Percentiles rank a stretch among this genome's conserved stretches.
These are phyloP conservation scores for Lotmaria passim DNA, from an alignment of 208 protist species.

Conservation along the genomic window DNA sequence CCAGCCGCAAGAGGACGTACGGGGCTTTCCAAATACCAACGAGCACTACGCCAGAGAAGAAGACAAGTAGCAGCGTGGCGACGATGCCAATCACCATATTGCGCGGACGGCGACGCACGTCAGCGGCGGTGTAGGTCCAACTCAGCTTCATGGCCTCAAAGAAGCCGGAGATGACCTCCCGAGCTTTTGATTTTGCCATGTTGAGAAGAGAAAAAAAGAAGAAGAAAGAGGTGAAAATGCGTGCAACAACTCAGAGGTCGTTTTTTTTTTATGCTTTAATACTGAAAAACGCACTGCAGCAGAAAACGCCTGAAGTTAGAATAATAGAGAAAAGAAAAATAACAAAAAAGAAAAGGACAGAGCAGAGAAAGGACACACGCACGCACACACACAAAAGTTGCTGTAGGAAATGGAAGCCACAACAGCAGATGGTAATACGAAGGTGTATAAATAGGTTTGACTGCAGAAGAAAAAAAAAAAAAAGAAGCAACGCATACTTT, in stretches of 20 bases:
- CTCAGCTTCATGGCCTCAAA: conserved; percentile 38
- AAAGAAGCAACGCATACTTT: no score
- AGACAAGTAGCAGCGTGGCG: conserved; percentile 65
- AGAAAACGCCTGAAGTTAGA: no score
- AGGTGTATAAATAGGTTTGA: no score
- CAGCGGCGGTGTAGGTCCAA: conserved; percentile 54
- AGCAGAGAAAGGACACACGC: no score
- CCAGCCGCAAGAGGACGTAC: conserved; percentile 75
- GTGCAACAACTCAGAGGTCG: neutral
- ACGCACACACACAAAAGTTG: no score
- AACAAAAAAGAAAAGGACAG: no score
- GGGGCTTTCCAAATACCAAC: conserved; percentile 62
- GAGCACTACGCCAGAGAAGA: conserved; percentile 68
- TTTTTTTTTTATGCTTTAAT: no score
- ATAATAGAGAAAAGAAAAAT: conserved; percentile 12
- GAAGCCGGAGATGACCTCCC: conserved; percentile 1
- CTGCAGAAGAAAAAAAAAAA: no score
- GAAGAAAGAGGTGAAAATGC: neutral
- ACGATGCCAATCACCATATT: conserved; percentile 71
- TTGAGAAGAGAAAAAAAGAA: neutral
- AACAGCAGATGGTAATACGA: no score
- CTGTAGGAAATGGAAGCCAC: no score
- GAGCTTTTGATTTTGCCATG: conserved; percentile 4
- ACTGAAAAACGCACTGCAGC: no score
- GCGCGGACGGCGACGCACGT: conserved; percentile 56